phyloP scores from a whole-genome alignment of 345 rosid genomes.

The Salix brachista region DNA sequence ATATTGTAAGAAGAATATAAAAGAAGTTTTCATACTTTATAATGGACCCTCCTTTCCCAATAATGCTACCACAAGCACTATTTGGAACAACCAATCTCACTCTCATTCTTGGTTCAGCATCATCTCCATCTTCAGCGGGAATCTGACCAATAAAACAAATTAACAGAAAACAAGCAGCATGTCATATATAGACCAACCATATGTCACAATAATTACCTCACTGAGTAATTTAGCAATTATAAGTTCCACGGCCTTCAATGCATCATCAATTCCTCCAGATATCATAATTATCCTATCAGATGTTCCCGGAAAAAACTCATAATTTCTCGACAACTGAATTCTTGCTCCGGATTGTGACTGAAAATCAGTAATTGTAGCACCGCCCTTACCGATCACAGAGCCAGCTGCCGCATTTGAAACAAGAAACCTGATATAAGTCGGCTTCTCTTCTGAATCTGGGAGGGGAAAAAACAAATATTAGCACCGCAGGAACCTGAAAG shows the following conservation, averaged over 20 bases:
- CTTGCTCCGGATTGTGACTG: conserved; percentile 94
- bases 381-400: conserved; percentile 97
- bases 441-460: conserved; percentile 70
- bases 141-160: conserved; percentile 44
- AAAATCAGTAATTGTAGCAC: conserved; percentile 91
- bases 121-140: conserved; percentile 67
- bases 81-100: conserved; percentile 92
- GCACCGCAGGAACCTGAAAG: neutral
- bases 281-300: conserved; percentile 89
- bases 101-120: conserved; percentile 76
- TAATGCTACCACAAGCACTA: conserved; percentile 94
- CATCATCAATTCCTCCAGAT: conserved; percentile 74
- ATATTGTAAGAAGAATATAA: conserved; percentile 8
- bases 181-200: neutral
- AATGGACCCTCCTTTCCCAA: conserved; percentile 97
- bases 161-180: conserved; percentile 2
- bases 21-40: conserved; percentile 63
- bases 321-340: conserved; percentile 90
- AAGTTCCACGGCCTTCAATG: conserved; percentile 75
- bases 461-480: neutral
- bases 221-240: conserved; percentile 73
- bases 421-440: conserved; percentile 76
- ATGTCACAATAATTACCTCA: conserved; percentile 55
- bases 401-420: conserved; percentile 99
- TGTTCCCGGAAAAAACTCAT: conserved; percentile 92